phyloP scores from a whole-genome alignment of 1,284 basidiomycete genomes.

The Irpex sp. region DNA sequence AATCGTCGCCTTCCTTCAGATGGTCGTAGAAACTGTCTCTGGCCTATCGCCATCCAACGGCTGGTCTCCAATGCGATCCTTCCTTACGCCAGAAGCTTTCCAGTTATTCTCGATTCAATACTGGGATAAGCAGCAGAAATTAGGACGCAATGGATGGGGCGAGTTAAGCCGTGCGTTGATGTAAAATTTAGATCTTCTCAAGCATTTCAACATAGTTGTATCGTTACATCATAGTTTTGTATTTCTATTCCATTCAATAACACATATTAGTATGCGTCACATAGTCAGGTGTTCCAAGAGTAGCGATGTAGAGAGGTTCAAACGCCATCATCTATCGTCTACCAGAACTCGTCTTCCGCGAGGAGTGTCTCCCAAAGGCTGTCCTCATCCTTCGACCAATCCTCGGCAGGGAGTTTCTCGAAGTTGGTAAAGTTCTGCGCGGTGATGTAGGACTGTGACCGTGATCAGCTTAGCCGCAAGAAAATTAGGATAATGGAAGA shows the following conservation, averaged over 20 bases:
- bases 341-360: background rate
- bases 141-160: conserved; percentile 1
- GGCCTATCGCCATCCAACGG: conserved; percentile 1
- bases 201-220: background rate
- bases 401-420: background rate
- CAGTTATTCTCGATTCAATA: conserved; percentile 6
- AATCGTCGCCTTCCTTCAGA: conserved; percentile 6
- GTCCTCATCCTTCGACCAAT: background rate
- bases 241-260: background rate
- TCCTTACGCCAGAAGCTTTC: conserved; percentile 6
- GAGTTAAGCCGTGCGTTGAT: background rate
- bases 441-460: background rate
- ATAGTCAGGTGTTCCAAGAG: no score
- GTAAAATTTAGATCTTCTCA: background rate
- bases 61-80: conserved; percentile 1
- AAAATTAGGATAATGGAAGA: background rate
- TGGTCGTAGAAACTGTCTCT: conserved; percentile 4
- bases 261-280: background rate
- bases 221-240: background rate
- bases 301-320: no score
- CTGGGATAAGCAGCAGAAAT: conserved; percentile 1
- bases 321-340: background rate
- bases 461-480: background rate
- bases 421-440: background rate
- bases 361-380: background rate